These are phyloP conservation scores for Lycium ferocissimum DNA, from an alignment of 257 asterid genomes.

Conservation along the genomic window DNA sequence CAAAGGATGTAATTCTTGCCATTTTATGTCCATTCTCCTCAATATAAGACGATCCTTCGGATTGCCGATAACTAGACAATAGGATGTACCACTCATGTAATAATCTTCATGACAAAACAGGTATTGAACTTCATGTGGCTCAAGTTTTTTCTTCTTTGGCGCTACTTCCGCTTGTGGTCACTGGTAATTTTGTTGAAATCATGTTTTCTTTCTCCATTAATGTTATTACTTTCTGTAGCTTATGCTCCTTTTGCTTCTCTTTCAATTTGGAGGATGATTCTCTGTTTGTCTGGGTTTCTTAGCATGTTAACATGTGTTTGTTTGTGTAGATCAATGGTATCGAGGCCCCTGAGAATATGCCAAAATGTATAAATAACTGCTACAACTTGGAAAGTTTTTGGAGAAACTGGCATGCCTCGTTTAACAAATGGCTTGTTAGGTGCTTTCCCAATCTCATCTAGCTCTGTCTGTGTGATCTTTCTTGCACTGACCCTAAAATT, in stretches of 20 bases:
- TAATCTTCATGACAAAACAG: constrained; percentile 47
- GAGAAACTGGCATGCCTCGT: constrained; percentile 99
- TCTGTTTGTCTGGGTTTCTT: constrained; percentile 18
- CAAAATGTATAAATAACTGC: constrained; percentile 91
- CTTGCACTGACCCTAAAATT: not conserved
- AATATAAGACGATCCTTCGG: constrained; percentile 5
- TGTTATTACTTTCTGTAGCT: not conserved
- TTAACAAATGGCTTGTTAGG: constrained; percentile 99
- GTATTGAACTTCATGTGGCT: constrained; percentile 98
- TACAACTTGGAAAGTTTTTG: constrained; percentile 90
- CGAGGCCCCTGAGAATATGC: constrained; percentile 97
- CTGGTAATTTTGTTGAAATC: constrained; percentile 60
- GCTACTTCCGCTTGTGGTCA: constrained; percentile 93
- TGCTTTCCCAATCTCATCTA: constrained; percentile 34
- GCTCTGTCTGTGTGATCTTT: constrained; percentile 21
- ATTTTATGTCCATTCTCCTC: not conserved
- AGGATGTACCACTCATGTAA: not conserved
- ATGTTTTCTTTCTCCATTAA: constrained; percentile 25
- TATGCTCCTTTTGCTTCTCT: not conserved
- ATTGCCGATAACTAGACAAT: not conserved
- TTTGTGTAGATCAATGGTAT: constrained; percentile 78
- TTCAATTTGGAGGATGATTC: constrained; percentile 3
- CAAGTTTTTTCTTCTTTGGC: constrained; percentile 93
- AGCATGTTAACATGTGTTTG: constrained; percentile 30
- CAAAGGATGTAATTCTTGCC: not conserved